Conservation (phyloP, 148 eudicot species). For the Rheum nobile region DNA sequence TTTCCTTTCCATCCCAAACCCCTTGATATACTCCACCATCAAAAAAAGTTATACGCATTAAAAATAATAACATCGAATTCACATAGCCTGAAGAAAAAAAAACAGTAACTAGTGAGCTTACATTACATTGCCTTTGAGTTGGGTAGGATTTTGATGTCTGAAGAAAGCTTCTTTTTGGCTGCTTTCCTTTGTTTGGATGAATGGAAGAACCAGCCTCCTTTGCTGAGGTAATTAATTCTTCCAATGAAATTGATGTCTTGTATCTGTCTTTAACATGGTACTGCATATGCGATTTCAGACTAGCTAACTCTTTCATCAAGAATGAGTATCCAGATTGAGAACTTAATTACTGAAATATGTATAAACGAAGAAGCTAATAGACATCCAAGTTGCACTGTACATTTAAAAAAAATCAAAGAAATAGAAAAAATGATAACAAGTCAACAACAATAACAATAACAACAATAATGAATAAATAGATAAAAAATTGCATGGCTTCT, state of each 20-base stretch:
- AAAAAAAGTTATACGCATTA: neutral
- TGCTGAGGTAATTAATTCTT: constrained; percentile 31
- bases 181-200: constrained; percentile 23
- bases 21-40: neutral
- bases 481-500: neutral
- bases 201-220: constrained; percentile 23
- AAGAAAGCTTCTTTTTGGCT: constrained; percentile 21
- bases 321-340: neutral
- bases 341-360: neutral
- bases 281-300: constrained; percentile 6
- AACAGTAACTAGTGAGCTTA: constrained; percentile 24
- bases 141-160: constrained; percentile 27
- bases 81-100: neutral
- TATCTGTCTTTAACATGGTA: constrained; percentile 30
- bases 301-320: neutral
- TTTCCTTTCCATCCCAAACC: neutral
- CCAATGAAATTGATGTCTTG: constrained; percentile 30
- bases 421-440: neutral
- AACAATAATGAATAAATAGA: neutral
- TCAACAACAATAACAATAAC: neutral
- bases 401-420: neutral
- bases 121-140: constrained; percentile 41
- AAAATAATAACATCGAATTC: neutral
- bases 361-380: neutral
- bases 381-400: neutral